Conservation (phyloP, 2,329 filamentous ascomycete genomes). For the Capronia coronata region DNA sequence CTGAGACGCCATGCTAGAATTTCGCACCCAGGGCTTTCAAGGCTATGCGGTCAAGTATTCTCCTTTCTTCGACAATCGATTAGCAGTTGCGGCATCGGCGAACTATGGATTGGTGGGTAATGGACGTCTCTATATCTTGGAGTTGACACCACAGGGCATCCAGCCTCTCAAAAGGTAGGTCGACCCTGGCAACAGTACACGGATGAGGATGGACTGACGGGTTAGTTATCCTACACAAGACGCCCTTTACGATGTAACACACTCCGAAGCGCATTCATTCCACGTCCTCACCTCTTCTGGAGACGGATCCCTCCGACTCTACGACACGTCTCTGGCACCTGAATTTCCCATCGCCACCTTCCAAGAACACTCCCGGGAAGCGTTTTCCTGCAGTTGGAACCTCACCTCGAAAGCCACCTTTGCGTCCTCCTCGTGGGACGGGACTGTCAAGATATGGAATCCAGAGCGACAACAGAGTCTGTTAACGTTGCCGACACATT, state of each 20-base stretch:
- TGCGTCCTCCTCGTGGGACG: conserved; percentile 89
- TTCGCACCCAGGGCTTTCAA: conserved; percentile 87
- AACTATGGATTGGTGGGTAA: conserved; percentile 98
- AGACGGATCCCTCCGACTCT: conserved; percentile 91
- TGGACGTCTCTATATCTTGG: conserved; percentile 78
- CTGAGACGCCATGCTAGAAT: conserved; percentile 69
- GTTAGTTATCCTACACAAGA: conserved; percentile 91
- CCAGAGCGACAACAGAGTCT: conserved; percentile 67
- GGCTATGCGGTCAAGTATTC: conserved; percentile 98
- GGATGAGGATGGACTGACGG: conserved; percentile 1
- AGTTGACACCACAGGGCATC: conserved; percentile 75
- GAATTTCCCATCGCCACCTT: conserved; percentile 87
- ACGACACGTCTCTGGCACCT: conserved; percentile 66
- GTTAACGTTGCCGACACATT: conserved; percentile 80
- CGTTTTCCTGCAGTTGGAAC: conserved; percentile 90
- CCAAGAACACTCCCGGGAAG: conserved; percentile 87
- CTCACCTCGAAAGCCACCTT: conserved; percentile 86
- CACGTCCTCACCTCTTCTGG: conserved; percentile 84
- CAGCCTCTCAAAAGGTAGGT: conserved; percentile 70
- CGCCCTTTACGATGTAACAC: conserved; percentile 86
- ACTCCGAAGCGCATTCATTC: conserved; percentile 95
- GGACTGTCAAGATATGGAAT: conserved; percentile 92
- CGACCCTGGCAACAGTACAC: neutral
- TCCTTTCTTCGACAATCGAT: conserved; percentile 90
- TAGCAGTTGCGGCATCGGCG: conserved; percentile 82